A percentile compares a stretch with the other conserved stretches of the same genome.
Evolutionary conservation across 2,329 filamentous ascomycete species (phyloP).

Genomic region (Aspergillus jensenii): DNA sequence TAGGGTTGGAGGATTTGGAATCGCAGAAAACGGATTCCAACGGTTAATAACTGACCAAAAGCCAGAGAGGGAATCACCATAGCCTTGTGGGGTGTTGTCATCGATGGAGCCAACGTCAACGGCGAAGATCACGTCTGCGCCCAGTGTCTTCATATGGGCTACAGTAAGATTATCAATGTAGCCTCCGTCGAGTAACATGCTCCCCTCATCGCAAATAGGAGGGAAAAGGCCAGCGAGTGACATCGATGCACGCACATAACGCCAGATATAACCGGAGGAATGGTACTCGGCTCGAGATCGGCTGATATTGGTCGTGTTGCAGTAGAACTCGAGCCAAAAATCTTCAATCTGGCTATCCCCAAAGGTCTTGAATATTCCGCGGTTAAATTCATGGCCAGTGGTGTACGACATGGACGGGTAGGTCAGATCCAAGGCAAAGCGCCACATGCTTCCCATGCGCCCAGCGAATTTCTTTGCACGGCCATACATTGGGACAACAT

Average conservation of each 20-base stretch:
- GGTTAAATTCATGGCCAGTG: slow-evolving; percentile 97
- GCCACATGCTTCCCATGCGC: slow-evolving; percentile 98
- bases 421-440: slow-evolving; percentile 93
- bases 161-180: slow-evolving; percentile 98
- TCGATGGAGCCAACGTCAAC: slow-evolving; percentile 92
- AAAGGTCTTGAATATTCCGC: slow-evolving; percentile 98
- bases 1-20: slow-evolving; percentile 88
- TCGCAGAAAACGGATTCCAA: slow-evolving; percentile 91
- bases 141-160: slow-evolving; percentile 92
- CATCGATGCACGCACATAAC: slow-evolving; percentile 96
- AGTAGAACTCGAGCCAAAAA: slow-evolving; percentile 98
- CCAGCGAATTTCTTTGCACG: slow-evolving; percentile 96
- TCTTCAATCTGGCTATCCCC: slow-evolving; percentile 97
- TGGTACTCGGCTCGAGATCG: slow-evolving; percentile 90
- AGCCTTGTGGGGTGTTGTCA: slow-evolving; percentile 85
- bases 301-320: slow-evolving; percentile 98
- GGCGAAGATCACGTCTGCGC: slow-evolving; percentile 91
- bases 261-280: slow-evolving; percentile 95
- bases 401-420: slow-evolving; percentile 97
- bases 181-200: slow-evolving; percentile 92
- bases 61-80: slow-evolving; percentile 90
- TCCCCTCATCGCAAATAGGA: slow-evolving; percentile 93
- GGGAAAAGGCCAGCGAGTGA: slow-evolving; percentile 89
- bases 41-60: slow-evolving; percentile 94
- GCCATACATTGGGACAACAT: slow-evolving; percentile 95